A percentile compares a stretch with the other conserved stretches of the same genome.
phyloP scores from a whole-genome alignment of 176 grass and related monocot species.

The Oryza coarctata region DNA sequence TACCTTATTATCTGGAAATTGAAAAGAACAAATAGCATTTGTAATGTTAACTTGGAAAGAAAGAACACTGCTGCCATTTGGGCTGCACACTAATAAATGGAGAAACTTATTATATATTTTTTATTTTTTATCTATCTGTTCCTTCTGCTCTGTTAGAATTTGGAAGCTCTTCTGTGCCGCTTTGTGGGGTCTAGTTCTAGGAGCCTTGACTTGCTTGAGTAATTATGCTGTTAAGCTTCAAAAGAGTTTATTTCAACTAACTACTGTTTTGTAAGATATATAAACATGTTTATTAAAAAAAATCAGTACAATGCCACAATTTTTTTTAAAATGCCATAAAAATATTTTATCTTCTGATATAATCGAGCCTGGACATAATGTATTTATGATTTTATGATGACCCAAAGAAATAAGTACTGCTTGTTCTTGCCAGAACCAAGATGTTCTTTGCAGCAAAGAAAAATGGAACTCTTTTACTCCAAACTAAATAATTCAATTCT shows the following conservation, averaged over 20 bases:
- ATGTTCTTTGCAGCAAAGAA: neutral
- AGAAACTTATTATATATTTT: neutral
- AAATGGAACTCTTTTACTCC: neutral
- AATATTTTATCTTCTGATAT: constrained; percentile 4
- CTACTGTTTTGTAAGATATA: neutral
- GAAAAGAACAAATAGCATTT: constrained; percentile 14
- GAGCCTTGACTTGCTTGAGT: neutral
- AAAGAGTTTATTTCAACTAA: constrained; percentile 9
- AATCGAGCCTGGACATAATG: neutral
- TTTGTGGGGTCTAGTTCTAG: neutral
- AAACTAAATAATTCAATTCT: neutral
- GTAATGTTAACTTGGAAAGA: neutral
- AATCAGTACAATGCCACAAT: neutral
- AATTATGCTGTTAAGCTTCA: neutral
- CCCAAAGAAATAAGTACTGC: constrained; percentile 12
- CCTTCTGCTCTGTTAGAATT: neutral
- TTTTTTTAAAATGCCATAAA: neutral
- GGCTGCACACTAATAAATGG: neutral
- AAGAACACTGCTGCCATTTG: neutral
- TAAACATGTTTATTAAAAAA: neutral
- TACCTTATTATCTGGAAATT: neutral
- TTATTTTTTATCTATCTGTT: neutral
- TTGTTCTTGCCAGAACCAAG: constrained; percentile 14
- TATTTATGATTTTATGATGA: neutral
- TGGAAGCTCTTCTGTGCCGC: neutral